phyloP scores from a whole-genome alignment of 2,329 filamentous ascomycete species.

The Calonectria crousiana region DNA sequence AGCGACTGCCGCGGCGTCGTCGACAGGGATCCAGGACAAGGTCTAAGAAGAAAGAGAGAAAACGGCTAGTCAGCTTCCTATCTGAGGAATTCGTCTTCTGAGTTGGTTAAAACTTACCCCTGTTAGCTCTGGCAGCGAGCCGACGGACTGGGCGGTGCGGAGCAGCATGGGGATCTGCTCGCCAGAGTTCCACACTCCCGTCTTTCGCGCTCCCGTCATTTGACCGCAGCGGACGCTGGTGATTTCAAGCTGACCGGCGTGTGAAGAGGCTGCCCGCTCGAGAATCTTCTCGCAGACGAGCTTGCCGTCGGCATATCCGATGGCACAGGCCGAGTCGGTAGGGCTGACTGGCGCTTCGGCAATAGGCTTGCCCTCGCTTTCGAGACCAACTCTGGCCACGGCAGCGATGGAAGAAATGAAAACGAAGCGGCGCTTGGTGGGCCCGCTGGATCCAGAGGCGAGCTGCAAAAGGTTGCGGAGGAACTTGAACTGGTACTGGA shows the following conservation, averaged over 20 bases:
- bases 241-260: slow-evolving; percentile 26
- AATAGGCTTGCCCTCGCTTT: slow-evolving; percentile 20
- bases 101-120: slow-evolving; percentile 20
- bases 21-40: slow-evolving; percentile 34
- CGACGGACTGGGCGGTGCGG: slow-evolving; percentile 29
- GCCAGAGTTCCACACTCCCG: slow-evolving; percentile 33
- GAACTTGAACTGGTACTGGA: slow-evolving; percentile 37
- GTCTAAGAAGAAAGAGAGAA: slow-evolving; percentile 14
- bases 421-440: slow-evolving; percentile 38
- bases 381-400: slow-evolving; percentile 30
- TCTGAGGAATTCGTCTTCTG: not conserved
- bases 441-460: slow-evolving; percentile 12
- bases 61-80: slow-evolving; percentile 4
- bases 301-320: slow-evolving; percentile 41
- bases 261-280: slow-evolving; percentile 21
- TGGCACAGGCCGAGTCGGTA: slow-evolving; percentile 28
- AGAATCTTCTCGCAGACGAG: slow-evolving; percentile 39
- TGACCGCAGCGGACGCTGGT: slow-evolving; percentile 35
- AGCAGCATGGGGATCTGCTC: slow-evolving; percentile 39
- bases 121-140: slow-evolving; percentile 27
- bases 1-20: slow-evolving; percentile 32
- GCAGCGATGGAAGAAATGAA: slow-evolving; percentile 49
- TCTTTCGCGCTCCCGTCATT: slow-evolving; percentile 31
- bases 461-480: slow-evolving; percentile 34
- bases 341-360: slow-evolving; percentile 27